phyloP scores from a whole-genome alignment of 1,284 basidiomycete genomes.

The Ustilago nuda region DNA sequence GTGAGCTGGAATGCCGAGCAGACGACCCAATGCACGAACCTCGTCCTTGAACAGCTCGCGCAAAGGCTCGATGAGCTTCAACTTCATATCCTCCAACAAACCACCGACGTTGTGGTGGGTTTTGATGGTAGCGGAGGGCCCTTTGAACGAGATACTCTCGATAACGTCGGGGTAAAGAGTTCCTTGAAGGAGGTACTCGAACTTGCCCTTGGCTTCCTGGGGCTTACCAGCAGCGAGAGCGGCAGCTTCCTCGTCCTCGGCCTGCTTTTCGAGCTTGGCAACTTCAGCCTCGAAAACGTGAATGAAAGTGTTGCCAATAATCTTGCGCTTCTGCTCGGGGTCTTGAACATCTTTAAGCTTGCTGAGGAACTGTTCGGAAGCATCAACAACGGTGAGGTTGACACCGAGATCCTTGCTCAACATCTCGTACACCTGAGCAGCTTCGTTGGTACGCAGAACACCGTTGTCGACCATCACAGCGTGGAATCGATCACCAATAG shows the following conservation, averaged over 20 bases:
- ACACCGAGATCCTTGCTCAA: slow-evolving; percentile 92
- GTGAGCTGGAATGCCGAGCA: slow-evolving; percentile 90
- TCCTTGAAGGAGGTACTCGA: slow-evolving; percentile 98
- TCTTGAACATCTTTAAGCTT: slow-evolving; percentile 91
- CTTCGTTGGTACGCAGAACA: slow-evolving; percentile 92
- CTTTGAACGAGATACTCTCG: slow-evolving; percentile 99
- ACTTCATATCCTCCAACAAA: slow-evolving; percentile 95
- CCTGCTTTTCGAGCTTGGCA: slow-evolving; percentile 85
- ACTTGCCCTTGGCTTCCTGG: slow-evolving; percentile 75
- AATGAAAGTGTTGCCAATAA: slow-evolving; percentile 99
- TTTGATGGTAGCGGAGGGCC: slow-evolving; percentile 98
- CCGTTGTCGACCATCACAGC: slow-evolving; percentile 99
- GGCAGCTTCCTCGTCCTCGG: slow-evolving; percentile 77
- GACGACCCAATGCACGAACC: slow-evolving; percentile 89
- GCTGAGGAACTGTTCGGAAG: slow-evolving; percentile 91
- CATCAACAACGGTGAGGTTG: slow-evolving; percentile 94
- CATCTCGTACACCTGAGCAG: slow-evolving; percentile 93
- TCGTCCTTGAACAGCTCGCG: slow-evolving; percentile 99
- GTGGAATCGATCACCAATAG: slow-evolving; percentile 95
- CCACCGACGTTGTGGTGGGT: slow-evolving; percentile 99
- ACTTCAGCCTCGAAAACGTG: slow-evolving; percentile 96
- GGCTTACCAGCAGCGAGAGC: slow-evolving; percentile 72
- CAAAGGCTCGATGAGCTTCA: slow-evolving; percentile 97
- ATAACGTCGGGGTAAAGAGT: slow-evolving; percentile 99
- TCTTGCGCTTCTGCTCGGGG: slow-evolving; percentile 96